phyloP scores from a whole-genome alignment of 2,329 filamentous ascomycete species.

The Talaromyces sp. region DNA sequence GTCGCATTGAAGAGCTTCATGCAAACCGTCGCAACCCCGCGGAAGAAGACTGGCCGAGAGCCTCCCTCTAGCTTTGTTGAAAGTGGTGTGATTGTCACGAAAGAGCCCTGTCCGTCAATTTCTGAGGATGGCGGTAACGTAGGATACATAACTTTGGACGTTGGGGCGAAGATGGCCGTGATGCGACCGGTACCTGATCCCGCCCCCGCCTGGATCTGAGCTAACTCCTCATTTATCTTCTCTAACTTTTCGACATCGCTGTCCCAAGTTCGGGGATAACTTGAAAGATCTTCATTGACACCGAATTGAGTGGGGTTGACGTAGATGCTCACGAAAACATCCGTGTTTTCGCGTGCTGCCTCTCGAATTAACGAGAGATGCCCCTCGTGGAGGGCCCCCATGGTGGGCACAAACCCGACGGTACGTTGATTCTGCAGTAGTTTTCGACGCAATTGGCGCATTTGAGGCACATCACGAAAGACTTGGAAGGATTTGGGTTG shows the following conservation, averaged over 20 bases:
- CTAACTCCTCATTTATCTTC: constrained; percentile 71
- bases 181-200: constrained; percentile 61
- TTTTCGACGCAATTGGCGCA: constrained; percentile 70
- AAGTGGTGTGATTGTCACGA: constrained; percentile 87
- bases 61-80: constrained; percentile 79
- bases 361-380: constrained; percentile 83
- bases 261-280: constrained; percentile 89
- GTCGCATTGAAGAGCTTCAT: constrained; percentile 91
- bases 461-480: constrained; percentile 72
- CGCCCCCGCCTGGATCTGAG: constrained; percentile 50
- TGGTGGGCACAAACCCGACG: constrained; percentile 90
- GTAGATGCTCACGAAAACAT: constrained; percentile 89
- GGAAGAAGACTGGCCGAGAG: constrained; percentile 89
- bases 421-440: constrained; percentile 68
- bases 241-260: constrained; percentile 70
- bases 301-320: constrained; percentile 98
- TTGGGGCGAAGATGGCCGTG: constrained; percentile 83
- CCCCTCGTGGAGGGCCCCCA: constrained; percentile 94
- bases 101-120: constrained; percentile 77
- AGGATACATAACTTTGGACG: constrained; percentile 84
- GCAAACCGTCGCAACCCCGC: constrained; percentile 93
- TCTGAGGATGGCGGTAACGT: constrained; percentile 73
- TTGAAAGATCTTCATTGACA: constrained; percentile 79
- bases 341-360: constrained; percentile 80
- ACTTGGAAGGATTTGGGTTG: constrained; percentile 50